Percentiles rank a stretch among this genome's conserved stretches.
Conservation (phyloP, 768 basidiomycete species). For the Pulveroboletus sp. region DNA sequence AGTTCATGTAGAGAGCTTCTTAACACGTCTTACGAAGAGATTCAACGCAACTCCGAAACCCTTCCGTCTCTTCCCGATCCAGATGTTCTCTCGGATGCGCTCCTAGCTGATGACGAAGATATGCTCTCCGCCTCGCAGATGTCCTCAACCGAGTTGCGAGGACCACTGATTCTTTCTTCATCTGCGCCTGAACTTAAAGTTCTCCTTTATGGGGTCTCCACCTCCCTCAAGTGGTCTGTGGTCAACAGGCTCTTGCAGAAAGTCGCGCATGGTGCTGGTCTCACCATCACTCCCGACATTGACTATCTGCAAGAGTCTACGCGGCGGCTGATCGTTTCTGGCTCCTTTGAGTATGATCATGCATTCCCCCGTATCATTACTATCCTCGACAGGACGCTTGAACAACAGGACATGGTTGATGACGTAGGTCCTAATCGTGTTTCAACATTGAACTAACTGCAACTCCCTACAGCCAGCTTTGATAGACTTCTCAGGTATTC, state of each 20-base stretch:
- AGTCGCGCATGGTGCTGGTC: slow-evolving; percentile 38
- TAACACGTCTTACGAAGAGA: slow-evolving; percentile 54
- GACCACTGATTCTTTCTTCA: slow-evolving; percentile 21
- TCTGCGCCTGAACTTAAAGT: slow-evolving; percentile 50
- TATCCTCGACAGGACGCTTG: slow-evolving; percentile 37
- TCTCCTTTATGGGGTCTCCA: slow-evolving; percentile 62
- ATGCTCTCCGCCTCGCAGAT: slow-evolving; percentile 17
- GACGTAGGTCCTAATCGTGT: slow-evolving; percentile 28
- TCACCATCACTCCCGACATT: slow-evolving; percentile 24
- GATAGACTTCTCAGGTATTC: slow-evolving; percentile 38
- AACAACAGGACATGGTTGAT: slow-evolving; percentile 12
- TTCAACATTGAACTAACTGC: slow-evolving; percentile 26
- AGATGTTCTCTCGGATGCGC: slow-evolving; percentile 13
- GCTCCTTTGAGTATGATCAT: slow-evolving; percentile 22
- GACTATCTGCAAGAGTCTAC: slow-evolving; percentile 20
- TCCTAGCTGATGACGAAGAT: slow-evolving; percentile 33
- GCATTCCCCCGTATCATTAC: slow-evolving; percentile 33
- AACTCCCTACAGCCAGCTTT: slow-evolving; percentile 37
- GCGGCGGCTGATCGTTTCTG: slow-evolving; percentile 25
- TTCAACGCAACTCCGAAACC: slow-evolving; percentile 39
- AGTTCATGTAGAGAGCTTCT: slow-evolving; percentile 60
- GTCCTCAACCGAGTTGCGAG: slow-evolving; percentile 30
- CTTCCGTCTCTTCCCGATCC: slow-evolving; percentile 17
- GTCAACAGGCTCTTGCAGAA: slow-evolving; percentile 57
- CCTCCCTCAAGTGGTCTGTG: slow-evolving; percentile 57